These are phyloP conservation scores for Panicum miliaceum DNA, from an alignment of 176 grass and related monocot genomes.

Conservation along the genomic window DNA sequence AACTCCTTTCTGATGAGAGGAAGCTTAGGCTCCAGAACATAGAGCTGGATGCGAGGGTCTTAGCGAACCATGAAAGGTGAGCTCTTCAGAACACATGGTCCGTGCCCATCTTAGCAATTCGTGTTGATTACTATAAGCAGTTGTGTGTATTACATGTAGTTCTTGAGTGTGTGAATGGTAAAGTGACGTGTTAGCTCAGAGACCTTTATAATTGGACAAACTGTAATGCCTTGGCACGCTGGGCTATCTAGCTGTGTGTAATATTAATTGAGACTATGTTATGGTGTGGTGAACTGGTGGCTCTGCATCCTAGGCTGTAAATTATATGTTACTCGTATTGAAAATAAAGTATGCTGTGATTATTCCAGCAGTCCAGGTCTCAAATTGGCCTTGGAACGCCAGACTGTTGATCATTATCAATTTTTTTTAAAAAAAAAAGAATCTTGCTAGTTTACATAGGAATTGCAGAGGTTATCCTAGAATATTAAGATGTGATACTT, in stretches of 20 bases:
- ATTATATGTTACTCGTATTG: neutral
- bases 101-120: neutral
- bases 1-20: conserved; percentile 43
- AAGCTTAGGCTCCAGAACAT: conserved; percentile 36
- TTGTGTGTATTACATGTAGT: neutral
- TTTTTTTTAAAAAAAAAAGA: neutral
- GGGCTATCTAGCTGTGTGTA: conserved; percentile 2
- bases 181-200: neutral
- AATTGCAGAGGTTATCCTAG: neutral
- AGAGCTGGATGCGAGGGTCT: conserved; percentile 4
- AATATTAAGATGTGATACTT: neutral
- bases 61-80: conserved; percentile 25
- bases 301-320: neutral
- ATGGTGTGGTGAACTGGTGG: neutral
- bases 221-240: neutral
- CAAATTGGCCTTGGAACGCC: neutral
- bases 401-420: neutral
- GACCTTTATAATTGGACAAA: neutral
- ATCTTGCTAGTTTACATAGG: neutral
- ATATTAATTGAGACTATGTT: neutral
- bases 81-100: neutral
- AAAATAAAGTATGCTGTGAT: neutral
- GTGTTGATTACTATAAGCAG: neutral
- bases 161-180: neutral
- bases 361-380: neutral